Evolutionary conservation across 192 early-diverging fungal genomes (phyloP), one percentile per base, ranked within the genome.

Genomic region (Geosiphon pyriformis): DNA sequence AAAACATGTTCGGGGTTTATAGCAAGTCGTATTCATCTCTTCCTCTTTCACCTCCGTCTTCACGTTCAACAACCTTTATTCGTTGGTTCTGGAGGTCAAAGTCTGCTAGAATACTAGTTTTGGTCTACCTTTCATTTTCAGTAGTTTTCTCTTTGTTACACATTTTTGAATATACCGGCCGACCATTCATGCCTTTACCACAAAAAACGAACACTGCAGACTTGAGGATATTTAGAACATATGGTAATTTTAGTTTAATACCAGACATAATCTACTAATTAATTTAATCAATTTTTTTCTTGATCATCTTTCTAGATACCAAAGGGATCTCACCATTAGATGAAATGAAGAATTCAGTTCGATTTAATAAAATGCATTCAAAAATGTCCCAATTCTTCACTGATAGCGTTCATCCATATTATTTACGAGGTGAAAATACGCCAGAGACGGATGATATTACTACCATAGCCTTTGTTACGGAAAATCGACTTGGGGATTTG

Each of bases 401-500:
- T 0, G 72, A 78, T 42, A 70, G 65, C 20, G 67, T 78, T 25
- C 61, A 72, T 27, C 72, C 70, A 1, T 78, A 72, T 71, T 72
- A 70, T 55, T 54, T 72, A 22, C 72, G 76, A 0, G 71, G 72
- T 6, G 31, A 46, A 1, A 53, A 67, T 2, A 73, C 56, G 22
- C 83, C 81, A 22, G 55, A 63, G 2, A 47, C 48, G 18, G 71
- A 80, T 15, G 79, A 82, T 35, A 74, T 85, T 20, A 74, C 83
- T 0, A 61, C 79, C 0, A 76, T 72, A n/a, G 79, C 81, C 3
- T 75, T 76, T 52, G 70, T 81, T 2, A 79, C 76, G 37, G 68
- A 72, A 42, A 73, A 79, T 46, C 67, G 72, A 17, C 74, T 76
- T 56, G 73, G 73, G 25, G 79, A 80, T 37, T 52, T 85, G 49